A percentile compares a stretch with the other conserved stretches of the same genome.
phyloP scores from a whole-genome alignment of 164 flowering plant species.

The Chimonanthus praecox region DNA sequence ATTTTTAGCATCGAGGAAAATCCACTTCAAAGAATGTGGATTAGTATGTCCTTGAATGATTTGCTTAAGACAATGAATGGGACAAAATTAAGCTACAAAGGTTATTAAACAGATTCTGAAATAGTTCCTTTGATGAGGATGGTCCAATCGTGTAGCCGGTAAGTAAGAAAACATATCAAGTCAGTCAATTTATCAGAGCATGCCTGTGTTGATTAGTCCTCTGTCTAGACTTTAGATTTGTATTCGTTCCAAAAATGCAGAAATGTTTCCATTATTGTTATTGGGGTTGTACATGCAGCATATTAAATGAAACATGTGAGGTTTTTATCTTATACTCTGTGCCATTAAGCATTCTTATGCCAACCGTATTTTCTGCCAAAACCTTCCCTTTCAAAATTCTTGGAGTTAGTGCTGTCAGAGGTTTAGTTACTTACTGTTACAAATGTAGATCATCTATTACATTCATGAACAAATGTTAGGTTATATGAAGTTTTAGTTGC shows the following conservation, averaged over 20 bases:
- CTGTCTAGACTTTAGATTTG: background rate
- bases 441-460: background rate
- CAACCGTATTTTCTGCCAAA: background rate
- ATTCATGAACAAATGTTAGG: too few species aligned
- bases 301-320: background rate
- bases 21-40: conserved; percentile 2
- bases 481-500: too few species aligned
- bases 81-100: conserved; percentile 3
- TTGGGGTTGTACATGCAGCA: background rate
- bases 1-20: conserved; percentile 1
- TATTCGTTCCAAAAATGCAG: background rate
- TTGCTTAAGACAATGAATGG: conserved; percentile 3
- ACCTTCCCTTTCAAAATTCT: background rate
- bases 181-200: background rate
- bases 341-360: background rate
- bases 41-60: background rate
- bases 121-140: conserved; percentile 10
- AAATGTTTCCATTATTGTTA: background rate
- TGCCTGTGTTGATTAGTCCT: background rate
- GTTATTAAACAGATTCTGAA: conserved; percentile 6
- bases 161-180: background rate
- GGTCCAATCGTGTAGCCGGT: background rate
- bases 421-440: background rate
- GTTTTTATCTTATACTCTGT: background rate
- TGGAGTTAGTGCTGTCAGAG: background rate